A percentile compares a stretch with the other conserved stretches of the same genome.
phyloP scores from a whole-genome alignment of 345 rosid species.

The Brassica incana region DNA sequence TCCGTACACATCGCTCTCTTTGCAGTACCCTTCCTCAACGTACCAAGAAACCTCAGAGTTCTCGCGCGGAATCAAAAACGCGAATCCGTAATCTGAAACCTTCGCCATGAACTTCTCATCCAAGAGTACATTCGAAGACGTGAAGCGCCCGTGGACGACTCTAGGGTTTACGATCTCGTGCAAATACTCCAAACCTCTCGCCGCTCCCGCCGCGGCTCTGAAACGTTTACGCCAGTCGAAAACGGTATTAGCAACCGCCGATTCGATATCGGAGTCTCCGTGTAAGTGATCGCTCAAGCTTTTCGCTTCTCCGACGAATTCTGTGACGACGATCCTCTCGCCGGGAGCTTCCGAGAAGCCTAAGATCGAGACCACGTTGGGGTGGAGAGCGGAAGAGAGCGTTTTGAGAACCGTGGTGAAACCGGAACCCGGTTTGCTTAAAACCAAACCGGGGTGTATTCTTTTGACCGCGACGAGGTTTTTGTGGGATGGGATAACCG shows the following conservation, averaged over 20 bases:
- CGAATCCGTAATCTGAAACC: slow-evolving; percentile 69
- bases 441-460: slow-evolving; percentile 67
- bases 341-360: slow-evolving; percentile 90
- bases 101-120: slow-evolving; percentile 52
- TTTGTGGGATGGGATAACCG: slow-evolving; percentile 41
- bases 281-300: slow-evolving; percentile 60
- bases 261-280: slow-evolving; percentile 32
- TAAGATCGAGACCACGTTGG: slow-evolving; percentile 58
- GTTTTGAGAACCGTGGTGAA: slow-evolving; percentile 59
- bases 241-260: slow-evolving; percentile 47
- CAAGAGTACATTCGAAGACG: slow-evolving; percentile 64
- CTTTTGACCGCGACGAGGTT: slow-evolving; percentile 67
- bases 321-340: slow-evolving; percentile 67
- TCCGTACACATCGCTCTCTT: slow-evolving; percentile 76
- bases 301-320: slow-evolving; percentile 48
- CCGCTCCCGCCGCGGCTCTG: slow-evolving; percentile 65
- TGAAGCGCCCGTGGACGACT: slow-evolving; percentile 64
- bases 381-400: slow-evolving; percentile 67
- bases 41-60: slow-evolving; percentile 52
- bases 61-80: slow-evolving; percentile 56
- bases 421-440: slow-evolving; percentile 68
- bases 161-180: slow-evolving; percentile 55
- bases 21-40: slow-evolving; percentile 70
- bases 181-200: slow-evolving; percentile 69
- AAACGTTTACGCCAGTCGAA: slow-evolving; percentile 67